These are phyloP conservation scores for Arabidopsis hybrid DNA, from an alignment of 441 rosid species.

Conservation along the genomic window DNA sequence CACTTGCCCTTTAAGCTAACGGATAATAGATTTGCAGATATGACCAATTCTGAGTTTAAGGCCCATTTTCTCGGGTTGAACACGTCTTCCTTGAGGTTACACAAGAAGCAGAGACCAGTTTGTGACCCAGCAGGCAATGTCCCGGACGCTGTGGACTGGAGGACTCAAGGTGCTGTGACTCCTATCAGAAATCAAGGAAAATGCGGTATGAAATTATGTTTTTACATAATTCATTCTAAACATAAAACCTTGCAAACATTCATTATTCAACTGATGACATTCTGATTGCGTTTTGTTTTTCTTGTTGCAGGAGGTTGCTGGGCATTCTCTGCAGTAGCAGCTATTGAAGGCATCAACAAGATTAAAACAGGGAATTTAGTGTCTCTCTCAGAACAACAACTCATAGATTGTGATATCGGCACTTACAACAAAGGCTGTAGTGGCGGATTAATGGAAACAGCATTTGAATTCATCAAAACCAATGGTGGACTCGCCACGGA, in stretches of 20 bases:
- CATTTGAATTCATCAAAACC: constrained; percentile 55
- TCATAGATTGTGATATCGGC: constrained; percentile 70
- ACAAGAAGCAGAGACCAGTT: background rate
- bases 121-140: constrained; percentile 27
- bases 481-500: constrained; percentile 66
- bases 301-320: constrained; percentile 75
- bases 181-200: constrained; percentile 75
- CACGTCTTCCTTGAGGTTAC: background rate
- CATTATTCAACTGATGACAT: constrained; percentile 5
- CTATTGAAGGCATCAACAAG: constrained; percentile 78
- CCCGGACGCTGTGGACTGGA: constrained; percentile 71
- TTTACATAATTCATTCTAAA: constrained; percentile 19
- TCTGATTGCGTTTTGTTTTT: constrained; percentile 3
- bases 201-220: constrained; percentile 61
- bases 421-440: constrained; percentile 60
- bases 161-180: constrained; percentile 72
- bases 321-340: constrained; percentile 91
- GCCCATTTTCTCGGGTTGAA: constrained; percentile 54
- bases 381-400: constrained; percentile 81
- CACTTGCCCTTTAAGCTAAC: constrained; percentile 66
- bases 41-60: constrained; percentile 79
- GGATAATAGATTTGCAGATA: constrained; percentile 84
- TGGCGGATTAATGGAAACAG: constrained; percentile 78
- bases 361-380: constrained; percentile 66
- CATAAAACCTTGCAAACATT: constrained; percentile 24